Evolutionary conservation across 2,329 filamentous ascomycete species (phyloP), one percentile per base, ranked within the genome.

Genomic region (Trichoderma citrinoviride): DNA sequence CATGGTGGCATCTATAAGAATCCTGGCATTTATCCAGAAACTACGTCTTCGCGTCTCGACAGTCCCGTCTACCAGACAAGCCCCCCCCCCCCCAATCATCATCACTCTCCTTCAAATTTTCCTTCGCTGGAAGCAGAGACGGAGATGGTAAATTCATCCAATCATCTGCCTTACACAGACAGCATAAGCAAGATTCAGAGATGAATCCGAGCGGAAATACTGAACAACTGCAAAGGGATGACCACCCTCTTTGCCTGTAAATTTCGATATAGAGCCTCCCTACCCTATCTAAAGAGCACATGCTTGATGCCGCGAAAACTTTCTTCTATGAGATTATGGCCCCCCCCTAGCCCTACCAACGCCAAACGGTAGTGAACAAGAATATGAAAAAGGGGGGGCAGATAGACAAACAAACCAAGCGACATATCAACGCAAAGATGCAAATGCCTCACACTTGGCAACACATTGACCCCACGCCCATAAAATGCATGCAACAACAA

Each of bases 271-370:
- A 19, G 17, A 8, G 12, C n/a, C 23, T 25, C 21, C 47, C 17
- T 40, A 33, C 21, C 47, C 17, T 40, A 33, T 61, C 37, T 61
- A 52, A 14, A 53, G 17, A 43, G 17, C 21, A 50, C 17, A 55
- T 55, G 52, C 37, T n/a, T 27, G 12, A 60, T 60, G 56, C 44
- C 15, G 29, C 17, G n/a, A 44, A 44, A 41, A 43, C 10, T 62
- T 29, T 62, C 41, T 29, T 62, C 41, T 54, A 62, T 54, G 21
- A 53, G 19, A 12, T 46, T 46, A 40, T n/a, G n/a, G n/a, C n/a
- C n/a, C n/a, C 23, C 58, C 33, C 49, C 60, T 54, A 25, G 40
- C 41, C n/a, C 49, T 53, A 54, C 49, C 60, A 62, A 53, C 60
- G 60, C 60, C 60, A 54, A 53, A 62, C 60, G 49, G 49, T 19